Evolutionary conservation across 148 eudicot species (phyloP).

Genomic region (Amaranthus cruentus): DNA sequence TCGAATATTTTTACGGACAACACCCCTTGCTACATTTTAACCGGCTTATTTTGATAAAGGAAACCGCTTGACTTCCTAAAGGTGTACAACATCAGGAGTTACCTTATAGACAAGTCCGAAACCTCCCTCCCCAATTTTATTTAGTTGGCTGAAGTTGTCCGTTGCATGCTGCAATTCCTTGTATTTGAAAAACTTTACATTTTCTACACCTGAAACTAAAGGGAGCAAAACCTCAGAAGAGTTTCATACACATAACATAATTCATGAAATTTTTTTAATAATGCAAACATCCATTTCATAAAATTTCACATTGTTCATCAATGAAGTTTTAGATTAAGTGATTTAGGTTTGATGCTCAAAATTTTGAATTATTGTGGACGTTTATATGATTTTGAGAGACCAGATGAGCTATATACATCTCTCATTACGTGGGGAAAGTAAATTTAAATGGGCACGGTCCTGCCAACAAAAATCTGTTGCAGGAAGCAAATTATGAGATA

Average conservation of each 20-base stretch:
- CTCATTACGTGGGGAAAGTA: background rate
- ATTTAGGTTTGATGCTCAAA: constrained; percentile 7
- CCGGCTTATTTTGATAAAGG: background rate
- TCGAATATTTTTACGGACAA: too few relatives aligned
- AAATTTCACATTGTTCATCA: background rate
- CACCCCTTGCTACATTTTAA: too few relatives aligned
- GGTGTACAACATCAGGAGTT: background rate
- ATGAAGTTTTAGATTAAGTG: background rate
- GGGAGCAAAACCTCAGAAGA: background rate
- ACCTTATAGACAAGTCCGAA: constrained; percentile 92
- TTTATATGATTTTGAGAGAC: too few relatives aligned
- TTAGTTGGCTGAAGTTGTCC: constrained; percentile 41
- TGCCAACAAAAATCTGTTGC: background rate
- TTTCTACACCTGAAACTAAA: constrained; percentile 34
- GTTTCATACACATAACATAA: constrained; percentile 1
- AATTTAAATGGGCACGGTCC: background rate
- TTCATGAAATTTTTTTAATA: background rate
- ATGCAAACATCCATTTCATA: background rate
- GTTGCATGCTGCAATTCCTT: constrained; percentile 61
- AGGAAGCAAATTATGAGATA: background rate
- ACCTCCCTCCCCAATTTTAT: constrained; percentile 83
- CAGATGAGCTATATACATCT: background rate
- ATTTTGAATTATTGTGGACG: background rate
- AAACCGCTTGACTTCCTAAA: background rate
- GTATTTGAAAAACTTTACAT: constrained; percentile 49